Percentiles rank a stretch among this genome's conserved stretches.
phyloP scores from a whole-genome alignment of 108 stramenopile genomes.

The Skeletonema marinoi region DNA sequence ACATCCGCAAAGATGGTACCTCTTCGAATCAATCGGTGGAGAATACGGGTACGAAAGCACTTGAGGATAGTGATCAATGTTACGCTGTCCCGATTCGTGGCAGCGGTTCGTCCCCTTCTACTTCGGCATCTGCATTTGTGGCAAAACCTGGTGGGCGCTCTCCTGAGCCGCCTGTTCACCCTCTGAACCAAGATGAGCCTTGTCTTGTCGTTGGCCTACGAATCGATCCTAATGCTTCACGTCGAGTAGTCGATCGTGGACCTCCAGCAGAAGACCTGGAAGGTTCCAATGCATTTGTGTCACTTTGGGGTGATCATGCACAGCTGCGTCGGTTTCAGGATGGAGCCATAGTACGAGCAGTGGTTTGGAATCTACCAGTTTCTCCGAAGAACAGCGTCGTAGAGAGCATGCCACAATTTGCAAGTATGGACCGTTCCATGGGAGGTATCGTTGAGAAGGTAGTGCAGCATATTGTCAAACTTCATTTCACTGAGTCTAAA shows the following conservation, averaged over 20 bases:
- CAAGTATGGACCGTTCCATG: conserved; percentile 59
- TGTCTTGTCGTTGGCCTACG: conserved; percentile 58
- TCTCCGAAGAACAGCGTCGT: background rate
- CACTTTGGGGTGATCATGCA: conserved; percentile 79
- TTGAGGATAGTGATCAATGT: conserved; percentile 46
- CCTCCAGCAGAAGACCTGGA: conserved; percentile 73
- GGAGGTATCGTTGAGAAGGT: conserved; percentile 82
- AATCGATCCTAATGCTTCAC: conserved; percentile 68
- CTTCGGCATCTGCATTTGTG: conserved; percentile 4
- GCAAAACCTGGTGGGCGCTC: conserved; percentile 4
- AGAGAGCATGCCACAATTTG: conserved; percentile 15
- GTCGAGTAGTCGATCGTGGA: conserved; percentile 80
- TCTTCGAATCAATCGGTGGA: conserved; percentile 34
- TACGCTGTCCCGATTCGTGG: conserved; percentile 46
- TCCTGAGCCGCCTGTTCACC: conserved; percentile 12
- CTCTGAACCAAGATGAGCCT: conserved; percentile 37
- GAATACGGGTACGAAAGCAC: conserved; percentile 12
- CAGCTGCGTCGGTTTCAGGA: conserved; percentile 86
- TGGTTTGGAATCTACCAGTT: conserved; percentile 73
- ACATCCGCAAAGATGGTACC: conserved; percentile 17
- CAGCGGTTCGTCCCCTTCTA: background rate
- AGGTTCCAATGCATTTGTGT: conserved; percentile 59
- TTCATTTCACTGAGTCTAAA: conserved; percentile 53
- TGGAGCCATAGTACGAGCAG: conserved; percentile 90
- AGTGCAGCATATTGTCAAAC: conserved; percentile 61